Percentiles rank a stretch among this genome's conserved stretches.
Conservation (phyloP, 352 stramenopile genomes). For the Discostella stelligera region DNA sequence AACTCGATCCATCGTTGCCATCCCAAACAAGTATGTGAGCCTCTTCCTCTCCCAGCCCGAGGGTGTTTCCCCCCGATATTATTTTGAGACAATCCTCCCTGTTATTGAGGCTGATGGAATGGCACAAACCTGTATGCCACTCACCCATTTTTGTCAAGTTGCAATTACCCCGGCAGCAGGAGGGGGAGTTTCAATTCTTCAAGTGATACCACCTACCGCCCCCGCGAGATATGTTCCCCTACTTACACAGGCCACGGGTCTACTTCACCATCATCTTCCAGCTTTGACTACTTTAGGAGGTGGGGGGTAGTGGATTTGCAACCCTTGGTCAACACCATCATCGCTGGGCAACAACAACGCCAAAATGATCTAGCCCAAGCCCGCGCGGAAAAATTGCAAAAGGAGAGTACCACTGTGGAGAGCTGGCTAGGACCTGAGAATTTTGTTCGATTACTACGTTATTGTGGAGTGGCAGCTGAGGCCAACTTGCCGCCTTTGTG, state of each 20-base stretch:
- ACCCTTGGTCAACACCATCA: no score
- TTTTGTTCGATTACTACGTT: neutral
- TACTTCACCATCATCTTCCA: neutral
- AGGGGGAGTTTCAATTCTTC: neutral
- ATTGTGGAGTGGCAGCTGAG: neutral
- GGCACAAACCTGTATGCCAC: neutral
- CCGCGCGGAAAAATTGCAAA: neutral
- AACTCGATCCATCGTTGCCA: neutral
- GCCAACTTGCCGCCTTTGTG: neutral
- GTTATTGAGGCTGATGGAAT: constrained; percentile 1
- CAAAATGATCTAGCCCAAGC: neutral
- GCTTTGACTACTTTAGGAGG: no score
- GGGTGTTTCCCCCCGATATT: neutral
- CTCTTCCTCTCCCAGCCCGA: neutral
- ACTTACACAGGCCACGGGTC: neutral
- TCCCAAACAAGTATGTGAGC: neutral
- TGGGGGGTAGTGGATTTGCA: no score
- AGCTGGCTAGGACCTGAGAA: neutral
- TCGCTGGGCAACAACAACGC: no score
- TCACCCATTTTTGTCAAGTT: neutral
- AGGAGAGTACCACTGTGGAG: neutral
- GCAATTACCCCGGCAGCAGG: neutral
- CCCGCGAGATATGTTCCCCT: neutral
- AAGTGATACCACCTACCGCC: neutral
- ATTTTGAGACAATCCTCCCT: neutral